Percentiles rank a stretch among this genome's conserved stretches.
Conservation (phyloP, 345 rosid genomes). For the Syzygium oleosum region DNA sequence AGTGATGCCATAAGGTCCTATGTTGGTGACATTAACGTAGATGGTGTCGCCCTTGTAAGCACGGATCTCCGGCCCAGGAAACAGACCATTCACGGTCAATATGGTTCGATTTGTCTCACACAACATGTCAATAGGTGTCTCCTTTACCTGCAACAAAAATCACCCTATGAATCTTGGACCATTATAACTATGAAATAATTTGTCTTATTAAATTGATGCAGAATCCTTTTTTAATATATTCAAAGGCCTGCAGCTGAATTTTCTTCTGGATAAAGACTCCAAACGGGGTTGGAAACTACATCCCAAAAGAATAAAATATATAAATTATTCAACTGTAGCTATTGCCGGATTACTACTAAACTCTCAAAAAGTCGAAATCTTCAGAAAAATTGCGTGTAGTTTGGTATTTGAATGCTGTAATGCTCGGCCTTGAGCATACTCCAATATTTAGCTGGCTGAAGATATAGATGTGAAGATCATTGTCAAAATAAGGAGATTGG, state of each 20-base stretch:
- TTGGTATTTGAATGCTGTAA: background rate
- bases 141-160: background rate
- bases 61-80: background rate
- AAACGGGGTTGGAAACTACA: background rate
- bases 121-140: background rate
- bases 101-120: background rate
- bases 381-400: background rate
- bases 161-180: background rate
- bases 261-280: background rate
- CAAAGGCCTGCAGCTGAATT: background rate
- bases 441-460: background rate
- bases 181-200: background rate
- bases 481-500: background rate
- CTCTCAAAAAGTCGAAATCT: background rate
- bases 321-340: background rate
- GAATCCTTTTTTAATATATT: no score
- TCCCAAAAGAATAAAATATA: background rate
- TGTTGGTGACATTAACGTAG: background rate
- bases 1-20: background rate
- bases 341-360: background rate
- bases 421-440: background rate
- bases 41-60: background rate
- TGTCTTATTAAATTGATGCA: background rate
- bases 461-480: background rate
- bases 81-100: background rate